Conservation (phyloP, 2,329 filamentous ascomycete species). For the Neurospora crassa region DNA sequence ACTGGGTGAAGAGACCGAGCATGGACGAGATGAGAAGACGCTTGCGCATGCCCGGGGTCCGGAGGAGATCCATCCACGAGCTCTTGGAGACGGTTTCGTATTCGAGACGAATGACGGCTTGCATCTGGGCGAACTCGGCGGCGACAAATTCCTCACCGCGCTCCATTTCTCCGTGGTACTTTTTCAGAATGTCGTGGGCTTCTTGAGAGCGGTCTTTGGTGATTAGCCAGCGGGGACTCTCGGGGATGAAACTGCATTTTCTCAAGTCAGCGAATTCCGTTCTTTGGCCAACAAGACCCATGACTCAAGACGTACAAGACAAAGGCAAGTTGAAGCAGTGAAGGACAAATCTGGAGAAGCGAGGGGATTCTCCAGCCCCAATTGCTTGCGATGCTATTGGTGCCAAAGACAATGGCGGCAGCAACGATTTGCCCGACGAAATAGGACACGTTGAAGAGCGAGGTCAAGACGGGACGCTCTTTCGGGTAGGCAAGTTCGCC, state of each 20-base stretch:
- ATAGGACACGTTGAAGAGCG: slow-evolving; percentile 50
- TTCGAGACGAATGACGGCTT: slow-evolving; percentile 35
- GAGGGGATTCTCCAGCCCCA: slow-evolving; percentile 37
- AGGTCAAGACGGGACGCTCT: slow-evolving; percentile 48
- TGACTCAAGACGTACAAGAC: slow-evolving; percentile 23
- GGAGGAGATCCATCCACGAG: slow-evolving; percentile 32
- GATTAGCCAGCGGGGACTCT: slow-evolving; percentile 50
- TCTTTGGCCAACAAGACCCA: background rate
- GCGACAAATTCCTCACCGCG: slow-evolving; percentile 33
- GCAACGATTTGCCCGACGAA: slow-evolving; percentile 42
- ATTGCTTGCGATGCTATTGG: slow-evolving; percentile 28
- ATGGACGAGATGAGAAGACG: slow-evolving; percentile 36
- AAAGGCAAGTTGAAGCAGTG: slow-evolving; percentile 29
- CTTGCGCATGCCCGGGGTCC: slow-evolving; percentile 21
- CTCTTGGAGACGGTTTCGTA: slow-evolving; percentile 26
- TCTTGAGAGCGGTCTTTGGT: slow-evolving; percentile 39
- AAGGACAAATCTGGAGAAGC: slow-evolving; percentile 35
- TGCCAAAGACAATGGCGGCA: slow-evolving; percentile 41
- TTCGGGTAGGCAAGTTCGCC: slow-evolving; percentile 52
- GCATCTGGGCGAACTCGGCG: slow-evolving; percentile 40
- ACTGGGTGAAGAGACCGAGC: slow-evolving; percentile 42
- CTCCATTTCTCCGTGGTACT: slow-evolving; percentile 41
- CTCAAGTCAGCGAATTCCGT: background rate
- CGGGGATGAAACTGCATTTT: slow-evolving; percentile 29
- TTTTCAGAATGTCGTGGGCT: slow-evolving; percentile 39